Base-by-base conservation (phyloP, 441 rosid genomes). In the Erodium texanum region DNA sequence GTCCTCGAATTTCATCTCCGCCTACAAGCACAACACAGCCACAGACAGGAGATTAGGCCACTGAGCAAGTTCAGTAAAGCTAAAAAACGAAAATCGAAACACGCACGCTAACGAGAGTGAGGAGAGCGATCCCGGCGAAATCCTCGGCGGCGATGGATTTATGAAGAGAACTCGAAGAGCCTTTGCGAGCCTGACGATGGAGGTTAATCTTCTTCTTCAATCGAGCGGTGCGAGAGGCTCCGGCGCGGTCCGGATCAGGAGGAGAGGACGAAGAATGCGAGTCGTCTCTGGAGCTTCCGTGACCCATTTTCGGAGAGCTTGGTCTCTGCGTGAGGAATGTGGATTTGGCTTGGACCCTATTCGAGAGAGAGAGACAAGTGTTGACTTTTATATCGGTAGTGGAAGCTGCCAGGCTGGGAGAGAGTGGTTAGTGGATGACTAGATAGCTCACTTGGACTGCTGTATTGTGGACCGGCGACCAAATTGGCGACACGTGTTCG, bases 111-210 rank as follows among this genome's bases (percentile, higher is more conserved):
- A 82, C 71, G 23, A 93, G 79, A 73, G 94, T 84, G 67, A 93
- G 86, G 76, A 84, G 89, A 27, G 98, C 97, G 66, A 93, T 86
- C 79, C 98, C 98, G 22, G 90, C 81, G 71, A 93, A 87, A 79
- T 87, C 87, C 1, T 89, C 97, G 5, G 79, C 85, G 15, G 79
- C 64, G 7, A 75, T 27, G 64, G 80, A 75, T 73, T 73, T 87
- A 48, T 58, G 69, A 67, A 32, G 72, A 18, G 74, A 63, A 10
- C 38, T 11, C 6, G 73, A 68, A 12, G 70, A 71, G 67, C 80
- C 84, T 52, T 43, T 75, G 54, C 75, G 74, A 15, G 72, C 65
- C 18, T 0, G 84, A 29, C 71, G 75, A 27, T 76, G 87, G 58
- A 71, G 71, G 58, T 70, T 84, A 32, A 92, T 82, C 75, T 74